Base-by-base conservation (phyloP, 495 filamentous ascomycete species). In the Usnea hakonensis region DNA sequence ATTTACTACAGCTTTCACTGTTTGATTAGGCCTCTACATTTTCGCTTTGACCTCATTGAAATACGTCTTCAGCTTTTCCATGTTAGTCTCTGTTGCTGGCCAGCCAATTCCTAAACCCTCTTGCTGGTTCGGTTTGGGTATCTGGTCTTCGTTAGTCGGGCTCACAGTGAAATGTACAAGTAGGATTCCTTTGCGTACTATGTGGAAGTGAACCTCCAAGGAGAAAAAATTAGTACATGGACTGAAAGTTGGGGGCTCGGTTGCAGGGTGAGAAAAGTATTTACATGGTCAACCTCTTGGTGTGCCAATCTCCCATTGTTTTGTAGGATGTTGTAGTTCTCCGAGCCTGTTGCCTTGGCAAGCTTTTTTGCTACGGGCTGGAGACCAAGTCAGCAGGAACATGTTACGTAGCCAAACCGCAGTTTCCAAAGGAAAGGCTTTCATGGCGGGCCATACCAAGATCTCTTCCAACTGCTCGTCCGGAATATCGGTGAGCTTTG, bases 261-360 rank as follows among this genome's bases (percentile, higher is more conserved):
- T 26, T 30, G 48, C 48, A 19, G 17, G 32, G 26, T 52, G 28
- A 37, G 8, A 6, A 32, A 28, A 41, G 28, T 61, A 77, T 84
- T 75, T 76, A 95, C 94, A 77, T 99, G 94, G 65, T 88, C 88
- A 63, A 99, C 95, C 58, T 86, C 79, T 76, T 99, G 94, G 76
- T 99, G 95, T n/a, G 94, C 94, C 70, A 89, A 80, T 26, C 82
- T 76, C 32, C 94, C 94, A 70, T 99, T 99, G 77, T 99, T 99
- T 79, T 99, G 94, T 64, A 99, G 76, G 57, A 99, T 80, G 71
- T 99, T 99, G 79, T 87, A 99, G 69, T 97, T 81, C 35, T 75
- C 74, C 21, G 90, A 87, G 9, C 89, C 89, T 16, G 81, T 83
- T 30, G 90, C 91, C n/a, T 73, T 67, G 53, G 86, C 93, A 30